Percentiles rank a stretch among this genome's conserved stretches.
Conservation (phyloP, 2,329 filamentous ascomycete genomes). For the Calonectria crousiana region DNA sequence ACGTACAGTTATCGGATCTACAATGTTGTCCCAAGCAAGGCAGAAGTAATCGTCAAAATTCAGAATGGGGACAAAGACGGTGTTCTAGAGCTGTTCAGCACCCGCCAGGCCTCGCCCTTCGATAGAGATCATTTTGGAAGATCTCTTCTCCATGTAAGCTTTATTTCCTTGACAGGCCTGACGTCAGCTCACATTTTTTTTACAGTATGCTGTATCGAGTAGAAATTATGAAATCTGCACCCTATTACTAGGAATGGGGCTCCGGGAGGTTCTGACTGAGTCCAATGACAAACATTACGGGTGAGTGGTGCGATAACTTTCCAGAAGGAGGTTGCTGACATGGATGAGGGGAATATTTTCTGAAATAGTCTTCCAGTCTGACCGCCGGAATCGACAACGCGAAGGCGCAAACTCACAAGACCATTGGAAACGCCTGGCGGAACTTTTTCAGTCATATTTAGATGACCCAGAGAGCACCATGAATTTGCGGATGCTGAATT, state of each 20-base stretch:
- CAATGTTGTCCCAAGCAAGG: constrained; percentile 30
- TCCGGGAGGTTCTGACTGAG: background rate
- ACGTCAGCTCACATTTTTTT: background rate
- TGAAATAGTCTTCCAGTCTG: background rate
- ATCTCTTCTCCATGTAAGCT: constrained; percentile 35
- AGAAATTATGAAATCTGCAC: background rate
- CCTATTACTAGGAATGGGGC: background rate
- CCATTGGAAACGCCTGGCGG: constrained; percentile 15
- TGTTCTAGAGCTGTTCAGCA: constrained; percentile 36
- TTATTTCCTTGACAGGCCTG: background rate
- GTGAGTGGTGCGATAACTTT: background rate
- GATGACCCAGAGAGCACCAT: constrained; percentile 30
- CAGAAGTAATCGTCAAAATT: constrained; percentile 33
- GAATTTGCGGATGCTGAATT: constrained; percentile 35
- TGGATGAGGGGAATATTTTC: background rate
- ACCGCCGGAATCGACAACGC: background rate
- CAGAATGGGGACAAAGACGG: constrained; percentile 29
- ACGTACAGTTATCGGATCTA: constrained; percentile 38
- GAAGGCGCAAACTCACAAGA: background rate
- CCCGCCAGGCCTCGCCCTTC: constrained; percentile 39
- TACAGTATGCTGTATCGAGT: background rate
- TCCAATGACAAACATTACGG: background rate
- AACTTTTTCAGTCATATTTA: constrained; percentile 38
- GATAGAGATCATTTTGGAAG: constrained; percentile 27
- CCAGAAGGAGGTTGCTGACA: background rate